Conservation (phyloP, 495 filamentous ascomycete species). For the Penicillium arizonense region DNA sequence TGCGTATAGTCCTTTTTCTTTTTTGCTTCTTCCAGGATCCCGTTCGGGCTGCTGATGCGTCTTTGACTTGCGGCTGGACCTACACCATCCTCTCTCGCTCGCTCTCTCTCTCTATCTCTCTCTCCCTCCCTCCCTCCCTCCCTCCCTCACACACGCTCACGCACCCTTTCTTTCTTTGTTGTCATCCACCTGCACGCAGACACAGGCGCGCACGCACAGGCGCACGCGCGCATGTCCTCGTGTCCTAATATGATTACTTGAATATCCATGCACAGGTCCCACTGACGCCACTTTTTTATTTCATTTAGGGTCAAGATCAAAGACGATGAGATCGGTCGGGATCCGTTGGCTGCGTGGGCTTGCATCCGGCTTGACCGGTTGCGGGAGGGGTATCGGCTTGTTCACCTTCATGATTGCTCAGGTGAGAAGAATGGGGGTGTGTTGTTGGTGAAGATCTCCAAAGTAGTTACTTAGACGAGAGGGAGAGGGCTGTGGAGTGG, state of each 20-base stretch:
- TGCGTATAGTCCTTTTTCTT: background rate
- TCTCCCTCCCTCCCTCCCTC: background rate
- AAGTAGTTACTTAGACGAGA: constrained; percentile 38
- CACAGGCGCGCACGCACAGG: no score
- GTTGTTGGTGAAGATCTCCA: constrained; percentile 67
- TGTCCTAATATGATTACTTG: background rate
- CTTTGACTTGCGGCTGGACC: constrained; percentile 3
- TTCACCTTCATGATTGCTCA: constrained; percentile 66
- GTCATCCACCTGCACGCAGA: no score
- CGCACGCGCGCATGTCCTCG: no score
- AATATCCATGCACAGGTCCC: background rate
- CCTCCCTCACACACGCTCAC: background rate
- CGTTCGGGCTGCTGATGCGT: background rate
- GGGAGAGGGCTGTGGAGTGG: background rate
- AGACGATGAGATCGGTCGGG: constrained; percentile 74
- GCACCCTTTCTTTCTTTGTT: no score
- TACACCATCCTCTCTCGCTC: background rate
- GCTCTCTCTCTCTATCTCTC: background rate
- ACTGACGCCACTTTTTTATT: constrained; percentile 7
- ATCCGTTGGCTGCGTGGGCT: constrained; percentile 81
- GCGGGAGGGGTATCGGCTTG: constrained; percentile 68
- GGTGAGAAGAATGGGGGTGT: constrained; percentile 61
- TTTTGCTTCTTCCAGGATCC: constrained; percentile 3
- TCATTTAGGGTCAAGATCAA: constrained; percentile 75
- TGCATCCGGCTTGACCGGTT: constrained; percentile 82